These are phyloP conservation scores for Pichia deserticola DNA, from an alignment of 805 yeast species.

Conservation along the genomic window DNA sequence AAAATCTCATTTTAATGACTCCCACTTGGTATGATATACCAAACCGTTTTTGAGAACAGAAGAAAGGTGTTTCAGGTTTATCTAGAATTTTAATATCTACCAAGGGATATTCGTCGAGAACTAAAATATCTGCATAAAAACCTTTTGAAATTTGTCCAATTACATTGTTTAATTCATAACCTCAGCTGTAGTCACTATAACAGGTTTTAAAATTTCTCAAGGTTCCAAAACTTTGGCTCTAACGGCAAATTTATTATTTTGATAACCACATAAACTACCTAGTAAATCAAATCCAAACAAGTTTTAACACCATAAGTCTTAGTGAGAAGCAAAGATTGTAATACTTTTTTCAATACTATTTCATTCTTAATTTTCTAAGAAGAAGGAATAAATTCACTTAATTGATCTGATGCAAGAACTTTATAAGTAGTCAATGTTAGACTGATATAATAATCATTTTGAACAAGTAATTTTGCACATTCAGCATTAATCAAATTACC, in stretches of 20 bases:
- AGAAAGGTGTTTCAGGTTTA: conserved; percentile 20
- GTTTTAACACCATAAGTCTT: conserved; percentile 19
- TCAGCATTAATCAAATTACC: conserved; percentile 25
- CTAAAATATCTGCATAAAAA: conserved; percentile 21
- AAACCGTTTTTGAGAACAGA: conserved; percentile 23
- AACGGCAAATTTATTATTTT: conserved; percentile 23
- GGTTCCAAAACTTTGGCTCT: conserved; percentile 20
- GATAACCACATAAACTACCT: conserved; percentile 22
- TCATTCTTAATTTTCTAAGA: conserved; percentile 16
- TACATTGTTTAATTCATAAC: conserved; percentile 11
- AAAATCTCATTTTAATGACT: conserved; percentile 4
- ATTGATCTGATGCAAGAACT: conserved; percentile 25
- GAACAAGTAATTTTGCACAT: conserved; percentile 21
- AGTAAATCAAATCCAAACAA: conserved; percentile 25
- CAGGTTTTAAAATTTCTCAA: conserved; percentile 22
- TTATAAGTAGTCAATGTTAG: conserved; percentile 26
- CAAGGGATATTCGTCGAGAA: conserved; percentile 21
- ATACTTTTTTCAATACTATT: conserved; percentile 19
- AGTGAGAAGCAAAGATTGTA: conserved; percentile 17
- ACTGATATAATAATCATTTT: conserved; percentile 19
- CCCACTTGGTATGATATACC: conserved; percentile 13
- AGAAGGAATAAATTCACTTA: conserved; percentile 15
- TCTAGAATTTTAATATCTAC: conserved; percentile 21
- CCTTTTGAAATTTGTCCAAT: conserved; percentile 24
- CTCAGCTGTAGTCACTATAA: conserved; percentile 24